Percentiles rank a stretch among this genome's conserved stretches.
These are phyloP conservation scores for Paramecium biaurelia DNA, from an alignment of 73 alveolate species.

Conservation along the genomic window DNA sequence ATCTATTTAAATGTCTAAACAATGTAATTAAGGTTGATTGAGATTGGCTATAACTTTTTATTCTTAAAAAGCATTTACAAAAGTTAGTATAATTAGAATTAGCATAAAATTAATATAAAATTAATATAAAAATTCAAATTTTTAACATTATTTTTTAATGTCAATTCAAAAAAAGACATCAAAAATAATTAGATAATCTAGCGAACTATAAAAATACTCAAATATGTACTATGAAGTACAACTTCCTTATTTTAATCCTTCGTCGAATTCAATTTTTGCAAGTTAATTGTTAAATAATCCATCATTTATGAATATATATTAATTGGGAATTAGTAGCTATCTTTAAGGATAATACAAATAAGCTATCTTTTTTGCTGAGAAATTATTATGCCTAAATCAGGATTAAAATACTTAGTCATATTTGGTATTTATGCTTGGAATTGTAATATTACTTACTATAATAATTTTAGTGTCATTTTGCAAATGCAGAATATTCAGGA, in stretches of 20 bases:
- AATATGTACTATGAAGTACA: constrained; percentile 23
- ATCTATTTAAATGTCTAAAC: background rate
- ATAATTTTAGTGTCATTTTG: constrained; percentile 34
- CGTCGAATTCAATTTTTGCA: background rate
- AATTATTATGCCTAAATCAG: background rate
- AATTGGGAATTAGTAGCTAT: constrained; percentile 13
- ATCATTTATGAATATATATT: constrained; percentile 10
- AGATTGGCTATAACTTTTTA: background rate
- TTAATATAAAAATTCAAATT: background rate
- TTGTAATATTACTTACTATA: background rate
- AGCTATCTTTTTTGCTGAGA: constrained; percentile 44
- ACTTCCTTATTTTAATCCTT: constrained; percentile 18
- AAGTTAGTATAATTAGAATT: background rate
- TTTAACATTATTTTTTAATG: background rate
- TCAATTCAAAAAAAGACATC: constrained; percentile 31
- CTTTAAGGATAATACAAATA: background rate
- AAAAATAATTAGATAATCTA: background rate
- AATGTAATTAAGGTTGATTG: background rate
- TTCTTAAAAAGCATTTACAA: background rate
- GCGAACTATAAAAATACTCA: background rate
- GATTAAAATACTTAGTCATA: background rate
- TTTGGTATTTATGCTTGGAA: constrained; percentile 5
- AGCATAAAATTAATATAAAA: background rate
- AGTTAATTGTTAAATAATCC: constrained; percentile 15
- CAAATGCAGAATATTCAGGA: constrained; percentile 1